phyloP scores from a whole-genome alignment of 371 early-diverging fungal species.

The Mortierella sp. region DNA sequence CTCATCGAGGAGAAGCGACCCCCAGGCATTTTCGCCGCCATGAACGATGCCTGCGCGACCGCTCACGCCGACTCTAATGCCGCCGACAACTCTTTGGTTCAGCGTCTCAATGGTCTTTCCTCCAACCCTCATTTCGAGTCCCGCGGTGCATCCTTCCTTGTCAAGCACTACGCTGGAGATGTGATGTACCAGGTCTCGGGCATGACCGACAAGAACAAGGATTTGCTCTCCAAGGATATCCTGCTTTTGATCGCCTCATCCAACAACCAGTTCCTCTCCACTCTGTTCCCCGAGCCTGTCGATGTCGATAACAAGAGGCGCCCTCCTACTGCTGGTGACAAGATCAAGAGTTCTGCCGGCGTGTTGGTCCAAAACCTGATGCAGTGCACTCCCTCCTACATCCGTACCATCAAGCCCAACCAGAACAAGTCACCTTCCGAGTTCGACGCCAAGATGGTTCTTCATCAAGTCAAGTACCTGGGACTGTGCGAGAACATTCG shows the following conservation, averaged over 20 bases:
- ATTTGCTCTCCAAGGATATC: slow-evolving; percentile 93
- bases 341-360: slow-evolving; percentile 78
- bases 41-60: slow-evolving; percentile 96
- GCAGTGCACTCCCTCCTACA: slow-evolving; percentile 97
- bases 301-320: slow-evolving; percentile 91
- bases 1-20: slow-evolving; percentile 96
- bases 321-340: slow-evolving; percentile 87
- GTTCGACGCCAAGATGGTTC: slow-evolving; percentile 92
- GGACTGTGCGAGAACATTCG: slow-evolving; percentile 98
- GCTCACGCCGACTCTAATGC: slow-evolving; percentile 91
- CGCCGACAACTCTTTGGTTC: slow-evolving; percentile 91
- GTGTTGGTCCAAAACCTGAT: slow-evolving; percentile 93
- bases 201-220: slow-evolving; percentile 99
- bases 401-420: slow-evolving; percentile 99
- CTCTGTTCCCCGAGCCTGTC: slow-evolving; percentile 90
- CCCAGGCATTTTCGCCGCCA: slow-evolving; percentile 92
- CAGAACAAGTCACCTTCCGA: slow-evolving; percentile 90
- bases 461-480: slow-evolving; percentile 97
- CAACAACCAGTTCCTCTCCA: slow-evolving; percentile 73
- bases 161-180: slow-evolving; percentile 98
- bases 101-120: slow-evolving; percentile 78
- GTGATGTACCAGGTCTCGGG: slow-evolving; percentile 94
- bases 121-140: slow-evolving; percentile 87
- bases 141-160: slow-evolving; percentile 82
- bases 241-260: slow-evolving; percentile 84